Conservation (phyloP, 345 rosid species). For the Viola odorata region DNA sequence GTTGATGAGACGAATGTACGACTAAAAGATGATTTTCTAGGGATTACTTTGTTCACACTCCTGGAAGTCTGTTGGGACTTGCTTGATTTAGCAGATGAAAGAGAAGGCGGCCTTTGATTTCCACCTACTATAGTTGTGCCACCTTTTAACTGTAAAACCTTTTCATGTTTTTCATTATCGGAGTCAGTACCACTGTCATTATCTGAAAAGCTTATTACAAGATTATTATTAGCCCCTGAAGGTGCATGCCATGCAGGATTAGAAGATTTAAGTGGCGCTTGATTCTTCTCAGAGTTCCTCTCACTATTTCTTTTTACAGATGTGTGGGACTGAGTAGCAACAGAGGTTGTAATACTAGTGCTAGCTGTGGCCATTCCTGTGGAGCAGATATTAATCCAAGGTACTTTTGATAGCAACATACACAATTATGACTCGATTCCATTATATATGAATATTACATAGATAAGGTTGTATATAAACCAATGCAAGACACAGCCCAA, state of each 20-base stretch:
- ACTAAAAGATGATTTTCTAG: constrained; percentile 40
- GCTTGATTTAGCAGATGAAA: constrained; percentile 24
- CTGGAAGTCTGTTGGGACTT: constrained; percentile 29
- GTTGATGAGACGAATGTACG: constrained; percentile 36
- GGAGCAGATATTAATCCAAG: constrained; percentile 6
- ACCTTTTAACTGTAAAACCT: constrained; percentile 27
- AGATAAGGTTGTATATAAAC: too few relatives aligned
- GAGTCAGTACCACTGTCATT: constrained; percentile 81
- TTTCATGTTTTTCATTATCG: constrained; percentile 35
- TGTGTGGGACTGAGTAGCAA: constrained; percentile 19
- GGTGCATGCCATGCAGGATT: constrained; percentile 36
- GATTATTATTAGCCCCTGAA: constrained; percentile 41
- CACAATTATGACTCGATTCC: too few relatives aligned
- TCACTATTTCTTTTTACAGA: constrained; percentile 31
- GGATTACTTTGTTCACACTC: constrained; percentile 27
- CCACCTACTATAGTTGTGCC: constrained; percentile 22
- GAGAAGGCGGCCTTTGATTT: constrained; percentile 28
- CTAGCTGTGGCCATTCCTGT: constrained; percentile 39
- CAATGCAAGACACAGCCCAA: neutral
- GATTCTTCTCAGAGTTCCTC: constrained; percentile 40
- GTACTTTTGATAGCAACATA: neutral
- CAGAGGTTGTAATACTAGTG: constrained; percentile 20
- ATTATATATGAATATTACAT: too few relatives aligned
- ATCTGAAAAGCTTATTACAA: constrained; percentile 86
- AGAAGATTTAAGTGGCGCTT: constrained; percentile 29